Evolutionary conservation across 2,329 filamentous ascomycete species (phyloP).

Genomic region (Pyrenophora seminiperda): DNA sequence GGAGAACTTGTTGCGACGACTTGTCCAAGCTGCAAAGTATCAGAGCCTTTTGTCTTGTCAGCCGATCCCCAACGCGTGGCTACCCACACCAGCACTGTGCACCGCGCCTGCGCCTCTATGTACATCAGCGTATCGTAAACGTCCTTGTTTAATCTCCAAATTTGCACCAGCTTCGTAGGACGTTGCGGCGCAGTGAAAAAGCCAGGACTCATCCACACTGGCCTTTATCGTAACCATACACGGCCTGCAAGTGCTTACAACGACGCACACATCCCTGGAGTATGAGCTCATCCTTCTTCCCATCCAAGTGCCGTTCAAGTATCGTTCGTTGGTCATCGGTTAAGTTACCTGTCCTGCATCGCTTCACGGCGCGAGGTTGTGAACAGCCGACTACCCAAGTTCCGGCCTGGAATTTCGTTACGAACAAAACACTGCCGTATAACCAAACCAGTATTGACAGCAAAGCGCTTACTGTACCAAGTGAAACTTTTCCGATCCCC

Average conservation of each 20-base stretch:
- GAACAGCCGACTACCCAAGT: neutral
- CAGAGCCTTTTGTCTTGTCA: neutral
- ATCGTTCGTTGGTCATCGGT: slow-evolving; percentile 2
- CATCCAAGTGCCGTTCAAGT: neutral
- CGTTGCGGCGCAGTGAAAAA: neutral
- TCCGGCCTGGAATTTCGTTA: slow-evolving; percentile 2
- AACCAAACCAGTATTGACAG: too few species aligned
- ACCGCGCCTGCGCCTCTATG: neutral
- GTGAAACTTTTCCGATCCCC: too few species aligned
- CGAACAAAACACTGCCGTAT: too few species aligned
- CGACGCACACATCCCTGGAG: neutral
- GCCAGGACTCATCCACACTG: neutral
- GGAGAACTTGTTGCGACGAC: slow-evolving; percentile 13
- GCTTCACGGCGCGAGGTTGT: neutral
- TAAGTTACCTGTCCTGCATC: neutral
- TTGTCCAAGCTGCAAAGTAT: neutral
- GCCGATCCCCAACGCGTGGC: neutral
- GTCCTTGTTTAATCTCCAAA: neutral
- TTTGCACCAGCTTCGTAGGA: neutral
- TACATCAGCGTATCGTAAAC: neutral
- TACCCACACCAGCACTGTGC: neutral
- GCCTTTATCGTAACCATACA: neutral
- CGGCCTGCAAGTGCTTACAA: neutral
- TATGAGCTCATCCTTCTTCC: neutral
- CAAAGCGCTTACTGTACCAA: too few species aligned